phyloP scores from a whole-genome alignment of 805 yeast genomes.

The Saccharomycopsis capsularis region DNA sequence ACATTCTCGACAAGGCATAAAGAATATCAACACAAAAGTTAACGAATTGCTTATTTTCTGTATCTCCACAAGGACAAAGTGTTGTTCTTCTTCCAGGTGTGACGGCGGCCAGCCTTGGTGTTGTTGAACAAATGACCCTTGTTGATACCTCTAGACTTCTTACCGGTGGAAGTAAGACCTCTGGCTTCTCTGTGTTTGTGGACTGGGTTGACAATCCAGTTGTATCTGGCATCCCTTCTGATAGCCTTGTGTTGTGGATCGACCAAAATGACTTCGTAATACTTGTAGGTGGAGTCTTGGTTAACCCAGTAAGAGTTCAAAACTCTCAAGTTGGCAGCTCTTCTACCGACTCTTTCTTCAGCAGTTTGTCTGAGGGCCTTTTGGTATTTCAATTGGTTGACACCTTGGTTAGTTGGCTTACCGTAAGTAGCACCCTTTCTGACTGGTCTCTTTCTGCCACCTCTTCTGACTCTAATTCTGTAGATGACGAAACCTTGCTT shows the following conservation, averaged over 20 bases:
- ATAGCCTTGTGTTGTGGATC: slow-evolving; percentile 98
- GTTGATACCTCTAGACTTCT: slow-evolving; percentile 99
- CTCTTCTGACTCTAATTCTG: slow-evolving; percentile 99
- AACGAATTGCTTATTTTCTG: slow-evolving; percentile 56
- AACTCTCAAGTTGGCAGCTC: slow-evolving; percentile 98
- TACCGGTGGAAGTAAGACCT: slow-evolving; percentile 97
- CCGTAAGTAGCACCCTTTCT: slow-evolving; percentile 99
- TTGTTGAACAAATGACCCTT: slow-evolving; percentile 99
- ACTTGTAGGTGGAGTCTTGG: slow-evolving; percentile 99
- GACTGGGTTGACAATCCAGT: slow-evolving; percentile 99
- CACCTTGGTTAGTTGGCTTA: slow-evolving; percentile 99
- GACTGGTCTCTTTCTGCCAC: slow-evolving; percentile 99
- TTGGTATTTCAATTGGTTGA: slow-evolving; percentile 98
- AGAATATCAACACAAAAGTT: no score
- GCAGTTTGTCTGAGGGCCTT: slow-evolving; percentile 96
- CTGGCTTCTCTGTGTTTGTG: slow-evolving; percentile 99
- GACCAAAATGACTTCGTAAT: slow-evolving; percentile 94
- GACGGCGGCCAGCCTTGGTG: slow-evolving; percentile 97
- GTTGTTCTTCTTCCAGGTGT: slow-evolving; percentile 99
- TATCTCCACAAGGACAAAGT: slow-evolving; percentile 98
- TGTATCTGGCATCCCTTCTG: slow-evolving; percentile 97
- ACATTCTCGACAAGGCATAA: no score
- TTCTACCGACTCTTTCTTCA: slow-evolving; percentile 99
- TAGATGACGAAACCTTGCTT: slow-evolving; percentile 98
- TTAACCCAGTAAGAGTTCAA: slow-evolving; percentile 99